Base-by-base conservation (phyloP, 345 rosid species). In the Acer negundo region DNA sequence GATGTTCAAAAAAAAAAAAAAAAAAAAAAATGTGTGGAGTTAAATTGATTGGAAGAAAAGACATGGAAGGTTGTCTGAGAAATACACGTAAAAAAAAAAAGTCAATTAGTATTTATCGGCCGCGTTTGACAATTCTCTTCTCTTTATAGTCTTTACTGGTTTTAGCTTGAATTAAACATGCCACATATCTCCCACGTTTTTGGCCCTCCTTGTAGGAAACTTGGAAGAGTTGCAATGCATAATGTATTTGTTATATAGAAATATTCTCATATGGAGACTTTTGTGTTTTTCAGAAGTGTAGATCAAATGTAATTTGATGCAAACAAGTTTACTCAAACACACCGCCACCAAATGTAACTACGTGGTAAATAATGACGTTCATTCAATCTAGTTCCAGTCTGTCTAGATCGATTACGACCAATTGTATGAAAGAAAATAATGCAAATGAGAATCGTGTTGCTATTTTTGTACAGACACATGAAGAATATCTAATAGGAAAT, bases 1-100 rank as follows among this genome's bases (percentile, higher is more conserved):
- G 77, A 63, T 42, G 67, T 64, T 58, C 2, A 56, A 22, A 31
- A 63, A 69, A 69, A 79, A 73, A 28, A 28, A 56, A 22, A 31
- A 63, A 69, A 69, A 79, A 73, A 28, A 28, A 2, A 28, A 73
- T 47, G 80, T 19, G 81, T 79, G 85, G 81, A 62, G 72, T 77
- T 59, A 35, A 55, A 80, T 38, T 77, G n/a, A 17, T 62, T 47
- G n/a, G 56, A 71, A 66, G 72, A 76, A 72, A 59, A 64, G 6
- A 23, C 44, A 61, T 16, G 46, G 59, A 67, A 73, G 28, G 24
- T 66, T 28, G 69, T 44, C 15, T 17, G 10, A 2, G 17, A 47
- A 6, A 38, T 26, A 75, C 63, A 58, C 44, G 75, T 67, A 22
- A 69, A 35, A 35, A 35, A 31, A 76, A 49, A 68, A n/a, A 79